A percentile compares a stretch with the other conserved stretches of the same genome.
Conservation (phyloP, 352 stramenopile genomes). For the Phytophthora pseudosyringae region DNA sequence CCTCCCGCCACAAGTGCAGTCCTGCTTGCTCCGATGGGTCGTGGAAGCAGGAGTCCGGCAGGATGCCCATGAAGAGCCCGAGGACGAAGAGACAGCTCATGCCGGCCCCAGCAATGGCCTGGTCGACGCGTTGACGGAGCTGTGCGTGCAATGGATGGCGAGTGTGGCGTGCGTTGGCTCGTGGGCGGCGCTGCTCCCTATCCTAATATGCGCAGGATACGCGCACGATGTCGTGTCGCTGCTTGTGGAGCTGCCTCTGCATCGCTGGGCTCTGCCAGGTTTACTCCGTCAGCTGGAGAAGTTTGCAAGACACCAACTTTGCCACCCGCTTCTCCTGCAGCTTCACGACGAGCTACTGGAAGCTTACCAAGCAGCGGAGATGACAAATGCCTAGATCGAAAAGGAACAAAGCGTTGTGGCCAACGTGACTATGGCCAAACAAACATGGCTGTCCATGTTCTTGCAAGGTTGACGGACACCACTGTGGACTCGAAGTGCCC, state of each 20-base stretch:
- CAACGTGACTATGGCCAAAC: too few relatives aligned
- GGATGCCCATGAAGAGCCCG: background rate
- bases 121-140: constrained; percentile 11
- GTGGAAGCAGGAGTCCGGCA: background rate
- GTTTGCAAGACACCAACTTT: constrained; percentile 7
- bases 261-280: background rate
- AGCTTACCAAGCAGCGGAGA: background rate
- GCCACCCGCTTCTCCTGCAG: constrained; percentile 13
- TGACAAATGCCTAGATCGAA: too few relatives aligned
- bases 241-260: constrained; percentile 21
- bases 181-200: constrained; percentile 6
- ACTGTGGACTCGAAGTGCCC: too few relatives aligned
- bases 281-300: constrained; percentile 23
- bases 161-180: background rate
- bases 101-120: background rate
- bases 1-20: constrained; percentile 6
- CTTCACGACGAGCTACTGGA: constrained; percentile 24
- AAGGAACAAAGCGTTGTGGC: too few relatives aligned
- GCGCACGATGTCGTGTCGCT: constrained; percentile 25
- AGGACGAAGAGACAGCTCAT: constrained; percentile 3
- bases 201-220: constrained; percentile 31
- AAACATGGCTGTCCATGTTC: too few relatives aligned
- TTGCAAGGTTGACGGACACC: too few relatives aligned
- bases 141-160: constrained; percentile 24
- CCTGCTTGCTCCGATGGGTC: background rate